Conservation (phyloP, 2,329 filamentous ascomycete genomes). For the Piedraia hortae region DNA sequence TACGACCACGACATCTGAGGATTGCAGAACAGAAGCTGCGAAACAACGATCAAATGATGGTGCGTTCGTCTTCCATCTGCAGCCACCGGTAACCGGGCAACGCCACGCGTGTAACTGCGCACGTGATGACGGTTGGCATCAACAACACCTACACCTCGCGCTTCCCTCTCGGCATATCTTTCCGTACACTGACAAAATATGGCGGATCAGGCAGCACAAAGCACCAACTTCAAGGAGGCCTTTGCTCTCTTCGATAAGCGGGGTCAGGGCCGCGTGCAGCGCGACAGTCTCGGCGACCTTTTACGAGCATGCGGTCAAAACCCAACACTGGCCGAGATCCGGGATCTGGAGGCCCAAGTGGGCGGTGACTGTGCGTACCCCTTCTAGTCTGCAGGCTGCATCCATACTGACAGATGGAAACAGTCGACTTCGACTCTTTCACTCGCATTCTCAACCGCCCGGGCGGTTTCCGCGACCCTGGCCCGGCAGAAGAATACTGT, state of each 20-base stretch:
- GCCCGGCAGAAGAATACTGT: slow-evolving; percentile 94
- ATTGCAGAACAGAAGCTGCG: too few relatives aligned
- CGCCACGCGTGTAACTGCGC: too few relatives aligned
- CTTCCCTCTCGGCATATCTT: too few relatives aligned
- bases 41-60: too few relatives aligned
- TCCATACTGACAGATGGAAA: slow-evolving; percentile 1
- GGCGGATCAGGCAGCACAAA: slow-evolving; percentile 31
- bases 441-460: slow-evolving; percentile 89
- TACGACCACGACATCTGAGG: too few relatives aligned
- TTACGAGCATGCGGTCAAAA: slow-evolving; percentile 95
- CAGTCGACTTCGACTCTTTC: slow-evolving; percentile 96
- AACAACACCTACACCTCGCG: too few relatives aligned
- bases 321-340: slow-evolving; percentile 78
- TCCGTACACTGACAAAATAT: too few relatives aligned
- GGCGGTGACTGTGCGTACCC: slow-evolving; percentile 52
- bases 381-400: background rate
- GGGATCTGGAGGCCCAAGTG: slow-evolving; percentile 69
- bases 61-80: too few relatives aligned
- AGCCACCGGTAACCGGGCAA: too few relatives aligned
- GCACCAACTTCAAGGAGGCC: slow-evolving; percentile 99
- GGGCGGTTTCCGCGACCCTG: slow-evolving; percentile 90
- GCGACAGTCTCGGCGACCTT: slow-evolving; percentile 73
- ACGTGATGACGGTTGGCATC: too few relatives aligned
- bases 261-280: slow-evolving; percentile 70
- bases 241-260: slow-evolving; percentile 99